Percentiles rank a stretch among this genome's conserved stretches.
phyloP scores from a whole-genome alignment of 2,329 filamentous ascomycete genomes.

The Sclerotinia subarctica region DNA sequence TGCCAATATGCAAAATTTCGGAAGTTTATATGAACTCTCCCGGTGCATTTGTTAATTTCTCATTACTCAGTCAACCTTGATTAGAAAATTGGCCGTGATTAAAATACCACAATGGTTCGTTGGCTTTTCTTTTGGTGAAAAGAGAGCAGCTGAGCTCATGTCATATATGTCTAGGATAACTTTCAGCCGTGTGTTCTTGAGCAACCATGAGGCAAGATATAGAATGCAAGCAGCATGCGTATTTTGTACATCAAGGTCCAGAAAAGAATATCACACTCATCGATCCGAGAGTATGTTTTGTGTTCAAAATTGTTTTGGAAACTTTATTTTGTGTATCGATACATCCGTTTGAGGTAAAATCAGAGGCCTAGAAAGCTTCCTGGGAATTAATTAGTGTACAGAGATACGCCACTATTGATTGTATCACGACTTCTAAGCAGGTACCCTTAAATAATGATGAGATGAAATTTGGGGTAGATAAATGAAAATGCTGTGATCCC shows the following conservation, averaged over 20 bases:
- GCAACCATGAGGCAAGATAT: background rate
- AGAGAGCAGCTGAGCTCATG: conserved; percentile 16
- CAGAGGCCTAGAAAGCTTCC: background rate
- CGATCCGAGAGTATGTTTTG: background rate
- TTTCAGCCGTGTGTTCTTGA: conserved; percentile 9
- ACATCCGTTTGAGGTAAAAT: conserved; percentile 1
- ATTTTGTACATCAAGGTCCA: background rate
- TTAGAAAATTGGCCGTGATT: background rate
- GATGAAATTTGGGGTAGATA: conserved; percentile 8
- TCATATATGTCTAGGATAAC: conserved; percentile 14
- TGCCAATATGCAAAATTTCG: background rate
- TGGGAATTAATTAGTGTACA: background rate
- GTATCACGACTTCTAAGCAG: conserved; percentile 16
- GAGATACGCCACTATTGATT: background rate
- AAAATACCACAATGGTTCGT: background rate
- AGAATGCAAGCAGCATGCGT: conserved; percentile 3
- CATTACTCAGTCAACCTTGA: background rate
- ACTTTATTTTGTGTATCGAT: conserved; percentile 9
- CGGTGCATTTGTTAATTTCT: background rate
- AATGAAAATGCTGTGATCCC: conserved; percentile 20
- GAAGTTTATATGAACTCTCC: background rate
- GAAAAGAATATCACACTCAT: background rate
- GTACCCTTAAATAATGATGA: conserved; percentile 15
- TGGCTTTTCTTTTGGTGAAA: background rate
- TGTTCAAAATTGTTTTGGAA: conserved; percentile 13